Evolutionary conservation across 2,329 filamentous ascomycete species (phyloP).

Genomic region (Pseudocercospora crystallina): DNA sequence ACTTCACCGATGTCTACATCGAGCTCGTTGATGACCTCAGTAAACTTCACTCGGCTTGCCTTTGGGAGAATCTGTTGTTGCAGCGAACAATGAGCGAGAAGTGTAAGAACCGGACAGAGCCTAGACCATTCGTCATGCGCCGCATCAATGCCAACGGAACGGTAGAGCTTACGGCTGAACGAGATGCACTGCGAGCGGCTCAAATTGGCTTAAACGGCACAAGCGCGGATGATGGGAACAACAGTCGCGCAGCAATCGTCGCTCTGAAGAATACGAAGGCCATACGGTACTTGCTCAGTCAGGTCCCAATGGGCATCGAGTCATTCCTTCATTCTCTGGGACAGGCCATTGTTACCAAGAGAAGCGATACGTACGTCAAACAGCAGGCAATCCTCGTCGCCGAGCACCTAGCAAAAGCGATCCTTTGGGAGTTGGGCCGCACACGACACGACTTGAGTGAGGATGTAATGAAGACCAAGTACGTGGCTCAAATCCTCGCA

Average conservation of each 20-base stretch:
- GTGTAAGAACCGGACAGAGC: conserved; percentile 55
- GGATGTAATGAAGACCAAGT: conserved; percentile 25
- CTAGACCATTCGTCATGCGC: conserved; percentile 34
- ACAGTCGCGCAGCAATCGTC: conserved; percentile 21
- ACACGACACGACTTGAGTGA: conserved; percentile 24
- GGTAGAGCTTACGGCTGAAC: conserved; percentile 26
- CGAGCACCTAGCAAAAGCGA: conserved; percentile 68
- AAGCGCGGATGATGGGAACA: neutral
- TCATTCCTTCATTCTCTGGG: conserved; percentile 84
- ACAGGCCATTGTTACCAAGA: conserved; percentile 73
- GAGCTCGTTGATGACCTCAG: conserved; percentile 73
- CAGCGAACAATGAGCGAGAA: conserved; percentile 70
- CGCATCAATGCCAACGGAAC: conserved; percentile 31
- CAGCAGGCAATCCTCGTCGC: conserved; percentile 63
- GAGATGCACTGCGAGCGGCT: conserved; percentile 3
- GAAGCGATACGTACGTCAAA: conserved; percentile 63
- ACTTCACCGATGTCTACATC: conserved; percentile 80
- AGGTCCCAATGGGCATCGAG: conserved; percentile 76
- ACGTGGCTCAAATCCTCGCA: conserved; percentile 25
- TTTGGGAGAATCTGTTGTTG: conserved; percentile 81
- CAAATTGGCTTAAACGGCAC: conserved; percentile 9
- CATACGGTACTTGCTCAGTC: conserved; percentile 73
- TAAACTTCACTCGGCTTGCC: conserved; percentile 72
- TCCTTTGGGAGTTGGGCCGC: conserved; percentile 29
- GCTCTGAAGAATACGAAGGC: conserved; percentile 74